These are phyloP conservation scores for Penicillium sp. DNA, from an alignment of 2,329 filamentous ascomycete species.

Conservation along the genomic window DNA sequence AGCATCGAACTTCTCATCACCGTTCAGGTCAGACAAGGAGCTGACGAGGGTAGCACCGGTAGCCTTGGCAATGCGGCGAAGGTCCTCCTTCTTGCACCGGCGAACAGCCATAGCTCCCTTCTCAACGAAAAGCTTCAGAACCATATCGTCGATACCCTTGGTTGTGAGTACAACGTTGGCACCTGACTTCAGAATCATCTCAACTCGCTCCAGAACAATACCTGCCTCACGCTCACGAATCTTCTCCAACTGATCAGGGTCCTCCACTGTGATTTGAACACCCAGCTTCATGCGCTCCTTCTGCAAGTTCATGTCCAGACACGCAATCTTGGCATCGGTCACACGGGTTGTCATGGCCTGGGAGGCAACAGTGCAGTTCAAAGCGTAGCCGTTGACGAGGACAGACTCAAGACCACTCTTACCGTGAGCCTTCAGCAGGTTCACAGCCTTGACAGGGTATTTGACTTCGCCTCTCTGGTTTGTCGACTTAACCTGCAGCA, in stretches of 20 bases:
- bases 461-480: slow-evolving; percentile 90
- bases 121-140: slow-evolving; percentile 92
- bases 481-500: slow-evolving; percentile 88
- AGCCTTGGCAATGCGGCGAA: slow-evolving; percentile 91
- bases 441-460: slow-evolving; percentile 98
- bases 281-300: slow-evolving; percentile 99
- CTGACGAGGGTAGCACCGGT: slow-evolving; percentile 91
- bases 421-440: slow-evolving; percentile 96
- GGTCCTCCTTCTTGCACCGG: slow-evolving; percentile 97
- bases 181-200: slow-evolving; percentile 96
- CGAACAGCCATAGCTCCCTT: slow-evolving; percentile 93
- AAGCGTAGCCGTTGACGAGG: slow-evolving; percentile 90
- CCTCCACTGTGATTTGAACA: slow-evolving; percentile 96
- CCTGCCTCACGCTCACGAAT: slow-evolving; percentile 90
- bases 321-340: slow-evolving; percentile 92
- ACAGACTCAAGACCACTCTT: slow-evolving; percentile 87
- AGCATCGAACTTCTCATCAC: slow-evolving; percentile 93
- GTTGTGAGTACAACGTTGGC: slow-evolving; percentile 96
- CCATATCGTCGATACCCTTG: slow-evolving; percentile 97
- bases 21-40: slow-evolving; percentile 93
- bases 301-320: slow-evolving; percentile 96
- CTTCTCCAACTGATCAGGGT: slow-evolving; percentile 95
- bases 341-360: slow-evolving; percentile 96
- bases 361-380: slow-evolving; percentile 98
- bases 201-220: slow-evolving; percentile 89